Base-by-base conservation (phyloP, 2,329 filamentous ascomycete species). In the Phaeosphaeriaceae sp. region DNA sequence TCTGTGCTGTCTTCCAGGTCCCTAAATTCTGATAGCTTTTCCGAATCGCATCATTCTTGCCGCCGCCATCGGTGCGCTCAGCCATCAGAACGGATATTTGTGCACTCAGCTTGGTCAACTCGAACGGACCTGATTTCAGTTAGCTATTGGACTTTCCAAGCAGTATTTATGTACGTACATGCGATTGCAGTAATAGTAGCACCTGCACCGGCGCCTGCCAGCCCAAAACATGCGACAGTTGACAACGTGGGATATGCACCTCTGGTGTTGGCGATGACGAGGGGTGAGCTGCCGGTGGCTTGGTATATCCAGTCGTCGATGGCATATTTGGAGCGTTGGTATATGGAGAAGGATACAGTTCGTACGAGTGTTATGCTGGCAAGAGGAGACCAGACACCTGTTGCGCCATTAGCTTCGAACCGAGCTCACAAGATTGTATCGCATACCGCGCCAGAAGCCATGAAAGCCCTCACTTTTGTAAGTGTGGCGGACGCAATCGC, bases 51-150 rank as follows among this genome's bases (percentile, higher is more conserved):
- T 74, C 71, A 39, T 73, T 70, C 35, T 66, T 63, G 58, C 65
- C 60, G 20, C 61, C 58, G 56, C 70, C 67, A 42, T 80, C 81
- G 57, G 82, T 85, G 61, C 79, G 83, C 57, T 82, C 79, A 15
- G 87, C 87, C 77, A 92, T 84, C 50, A 93, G 77, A 9, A 92
- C 88, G 1, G 90, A 92, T 16, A 94, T 88, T 71, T 95, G 90
- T 13, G 90, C 89, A 70, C 88, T 92, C 50, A 94, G 80, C 73
- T 95, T 95, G n/a, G 89, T 92, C 71, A 95, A 81, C 73, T 95
- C 90, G 68, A 95, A 95, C 1, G 90, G 90, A 67, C 85, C 86
- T 88, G 20, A 16, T 8, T 7, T 9, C 23, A 23, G 37, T 70
- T 35, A 63, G 60, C 42, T 18, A 43, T 33, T 29, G 41, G 28